phyloP scores from a whole-genome alignment of 106 monocot species.

The Dendrobium officinale region DNA sequence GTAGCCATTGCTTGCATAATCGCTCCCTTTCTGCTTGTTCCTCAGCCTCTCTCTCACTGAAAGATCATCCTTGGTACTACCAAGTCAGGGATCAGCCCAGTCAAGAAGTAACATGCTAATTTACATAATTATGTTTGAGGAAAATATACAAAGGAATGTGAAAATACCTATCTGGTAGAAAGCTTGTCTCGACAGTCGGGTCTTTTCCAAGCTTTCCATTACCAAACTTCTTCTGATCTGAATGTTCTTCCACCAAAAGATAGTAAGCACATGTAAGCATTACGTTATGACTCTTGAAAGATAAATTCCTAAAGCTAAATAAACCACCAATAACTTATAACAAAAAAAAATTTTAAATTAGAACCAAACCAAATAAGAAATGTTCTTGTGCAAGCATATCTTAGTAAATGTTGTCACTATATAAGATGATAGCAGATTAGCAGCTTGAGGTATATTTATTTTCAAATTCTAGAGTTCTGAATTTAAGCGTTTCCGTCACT shows the following conservation, averaged over 20 bases:
- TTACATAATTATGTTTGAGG: neutral
- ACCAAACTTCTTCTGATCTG: conserved; percentile 36
- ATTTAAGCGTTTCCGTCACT: too few relatives aligned
- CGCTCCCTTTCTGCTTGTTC: conserved; percentile 94
- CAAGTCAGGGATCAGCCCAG: conserved; percentile 35
- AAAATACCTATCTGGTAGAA: conserved; percentile 93
- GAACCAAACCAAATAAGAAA: too few relatives aligned
- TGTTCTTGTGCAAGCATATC: too few relatives aligned
- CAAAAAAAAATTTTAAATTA: neutral
- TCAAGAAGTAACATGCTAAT: conserved; percentile 2
- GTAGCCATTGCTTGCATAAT: conserved; percentile 76
- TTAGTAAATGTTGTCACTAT: too few relatives aligned
- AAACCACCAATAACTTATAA: neutral
- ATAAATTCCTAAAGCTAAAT: neutral
- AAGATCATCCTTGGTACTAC: conserved; percentile 58
- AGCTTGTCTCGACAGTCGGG: conserved; percentile 94
- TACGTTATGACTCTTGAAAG: neutral
- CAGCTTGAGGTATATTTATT: too few relatives aligned
- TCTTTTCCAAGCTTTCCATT: conserved; percentile 86
- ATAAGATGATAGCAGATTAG: too few relatives aligned
- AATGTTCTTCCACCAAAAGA: conserved; percentile 20
- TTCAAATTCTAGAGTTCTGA: too few relatives aligned
- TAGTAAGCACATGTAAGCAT: neutral
- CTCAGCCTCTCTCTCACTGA: conserved; percentile 98
- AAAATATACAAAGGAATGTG: neutral